Percentiles rank a stretch among this genome's conserved stretches.
These are phyloP conservation scores for Thelonectria olida DNA, from an alignment of 2,329 filamentous ascomycete genomes.

Conservation along the genomic window DNA sequence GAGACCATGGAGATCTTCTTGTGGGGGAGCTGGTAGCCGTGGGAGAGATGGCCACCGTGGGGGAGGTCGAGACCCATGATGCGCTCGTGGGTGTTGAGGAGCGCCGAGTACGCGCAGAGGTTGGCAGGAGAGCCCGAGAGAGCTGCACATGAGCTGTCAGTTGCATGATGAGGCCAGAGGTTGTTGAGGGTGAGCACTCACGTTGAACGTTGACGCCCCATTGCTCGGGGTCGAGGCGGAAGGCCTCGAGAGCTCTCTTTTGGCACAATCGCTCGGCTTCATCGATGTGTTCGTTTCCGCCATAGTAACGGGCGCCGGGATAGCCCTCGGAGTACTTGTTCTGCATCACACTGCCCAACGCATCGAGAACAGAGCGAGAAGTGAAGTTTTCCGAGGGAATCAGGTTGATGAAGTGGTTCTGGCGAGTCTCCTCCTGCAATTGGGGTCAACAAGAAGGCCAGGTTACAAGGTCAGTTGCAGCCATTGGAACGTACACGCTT, in stretches of 20 bases:
- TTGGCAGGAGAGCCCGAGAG: slow-evolving; percentile 78
- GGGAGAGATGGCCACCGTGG: slow-evolving; percentile 92
- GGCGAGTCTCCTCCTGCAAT: slow-evolving; percentile 83
- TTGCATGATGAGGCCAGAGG: neutral
- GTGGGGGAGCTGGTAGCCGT: slow-evolving; percentile 92
- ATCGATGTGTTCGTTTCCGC: slow-evolving; percentile 94
- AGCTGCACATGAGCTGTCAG: slow-evolving; percentile 55
- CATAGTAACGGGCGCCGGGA: slow-evolving; percentile 92
- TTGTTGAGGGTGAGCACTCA: slow-evolving; percentile 48
- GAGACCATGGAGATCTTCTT: slow-evolving; percentile 95
- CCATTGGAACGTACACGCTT: slow-evolving; percentile 72
- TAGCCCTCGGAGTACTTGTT: slow-evolving; percentile 99
- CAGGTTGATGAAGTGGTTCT: slow-evolving; percentile 96
- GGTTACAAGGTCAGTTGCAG: neutral
- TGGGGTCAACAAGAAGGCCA: neutral
- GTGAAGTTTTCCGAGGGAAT: slow-evolving; percentile 95
- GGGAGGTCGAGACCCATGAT: slow-evolving; percentile 96
- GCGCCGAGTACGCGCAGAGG: slow-evolving; percentile 90
- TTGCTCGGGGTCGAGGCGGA: slow-evolving; percentile 80
- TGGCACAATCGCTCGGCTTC: slow-evolving; percentile 88
- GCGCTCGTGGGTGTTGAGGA: slow-evolving; percentile 89
- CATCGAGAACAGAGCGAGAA: slow-evolving; percentile 87
- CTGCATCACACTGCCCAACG: slow-evolving; percentile 90
- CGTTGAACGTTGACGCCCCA: slow-evolving; percentile 98
- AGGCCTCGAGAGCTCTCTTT: slow-evolving; percentile 84